phyloP scores from a whole-genome alignment of 164 flowering plant species.

The Liquidambar formosana region DNA sequence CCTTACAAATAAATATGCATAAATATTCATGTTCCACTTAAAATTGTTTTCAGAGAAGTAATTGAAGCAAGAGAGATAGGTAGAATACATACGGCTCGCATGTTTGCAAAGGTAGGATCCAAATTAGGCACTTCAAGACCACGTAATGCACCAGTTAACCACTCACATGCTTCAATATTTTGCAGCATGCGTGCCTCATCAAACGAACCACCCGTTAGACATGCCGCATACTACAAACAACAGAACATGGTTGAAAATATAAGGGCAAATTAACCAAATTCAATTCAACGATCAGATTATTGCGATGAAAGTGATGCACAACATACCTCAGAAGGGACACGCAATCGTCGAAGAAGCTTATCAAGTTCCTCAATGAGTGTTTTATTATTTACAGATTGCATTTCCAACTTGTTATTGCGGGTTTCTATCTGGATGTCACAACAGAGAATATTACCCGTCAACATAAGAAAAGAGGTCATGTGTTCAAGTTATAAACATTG shows the following conservation, averaged over 20 bases:
- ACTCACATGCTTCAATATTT: conserved; percentile 95
- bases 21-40: background rate
- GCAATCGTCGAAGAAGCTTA: conserved; percentile 81
- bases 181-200: conserved; percentile 93
- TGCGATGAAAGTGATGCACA: conserved; percentile 8
- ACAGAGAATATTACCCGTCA: conserved; percentile 6
- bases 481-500: background rate
- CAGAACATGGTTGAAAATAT: conserved; percentile 10
- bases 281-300: background rate
- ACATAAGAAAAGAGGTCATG: background rate
- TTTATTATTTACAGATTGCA: conserved; percentile 95
- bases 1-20: background rate
- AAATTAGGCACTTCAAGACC: conserved; percentile 75
- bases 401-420: conserved; percentile 95
- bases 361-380: conserved; percentile 88
- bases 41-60: too few relatives aligned
- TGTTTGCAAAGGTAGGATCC: conserved; percentile 80
- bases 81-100: conserved; percentile 76
- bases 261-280: background rate
- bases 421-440: conserved; percentile 76
- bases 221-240: conserved; percentile 76
- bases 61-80: conserved; percentile 2
- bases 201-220: conserved; percentile 86
- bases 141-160: conserved; percentile 78
- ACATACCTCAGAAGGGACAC: conserved; percentile 89